These are phyloP conservation scores for Mortierella sp. DNA, from an alignment of 371 early-diverging fungal genomes.

Conservation along the genomic window DNA sequence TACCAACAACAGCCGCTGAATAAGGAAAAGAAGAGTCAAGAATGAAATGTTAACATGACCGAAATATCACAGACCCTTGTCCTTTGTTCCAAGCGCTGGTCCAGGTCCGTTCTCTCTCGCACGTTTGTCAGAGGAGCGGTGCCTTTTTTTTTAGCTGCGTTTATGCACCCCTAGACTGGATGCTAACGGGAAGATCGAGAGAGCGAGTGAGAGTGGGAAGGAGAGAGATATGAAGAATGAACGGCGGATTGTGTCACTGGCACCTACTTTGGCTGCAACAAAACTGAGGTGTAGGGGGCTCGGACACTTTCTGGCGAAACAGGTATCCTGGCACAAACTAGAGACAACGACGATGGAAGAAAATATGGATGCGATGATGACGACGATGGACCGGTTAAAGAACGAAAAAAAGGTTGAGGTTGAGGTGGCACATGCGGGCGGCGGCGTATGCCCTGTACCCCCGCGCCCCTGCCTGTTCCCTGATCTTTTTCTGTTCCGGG, in stretches of 20 bases:
- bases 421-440: not conserved
- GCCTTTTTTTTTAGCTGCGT: not conserved
- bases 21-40: not conserved
- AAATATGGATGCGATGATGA: not conserved
- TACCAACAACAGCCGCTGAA: not conserved
- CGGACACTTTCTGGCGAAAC: not conserved
- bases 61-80: not conserved
- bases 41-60: not conserved
- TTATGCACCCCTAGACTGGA: constrained; percentile 7
- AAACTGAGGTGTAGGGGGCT: not conserved
- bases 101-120: not conserved
- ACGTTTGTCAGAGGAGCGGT: not conserved
- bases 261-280: not conserved
- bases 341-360: not conserved
- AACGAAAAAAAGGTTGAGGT: not conserved
- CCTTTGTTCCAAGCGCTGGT: not conserved
- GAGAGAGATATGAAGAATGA: not conserved
- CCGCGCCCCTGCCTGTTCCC: not conserved
- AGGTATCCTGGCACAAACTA: not conserved
- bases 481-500: not conserved
- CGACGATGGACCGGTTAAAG: not conserved
- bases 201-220: not conserved
- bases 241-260: constrained; percentile 1
- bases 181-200: not conserved
- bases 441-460: not conserved